These are phyloP conservation scores for Lentinus polychrous DNA, from an alignment of 1,284 basidiomycete genomes.

Conservation along the genomic window DNA sequence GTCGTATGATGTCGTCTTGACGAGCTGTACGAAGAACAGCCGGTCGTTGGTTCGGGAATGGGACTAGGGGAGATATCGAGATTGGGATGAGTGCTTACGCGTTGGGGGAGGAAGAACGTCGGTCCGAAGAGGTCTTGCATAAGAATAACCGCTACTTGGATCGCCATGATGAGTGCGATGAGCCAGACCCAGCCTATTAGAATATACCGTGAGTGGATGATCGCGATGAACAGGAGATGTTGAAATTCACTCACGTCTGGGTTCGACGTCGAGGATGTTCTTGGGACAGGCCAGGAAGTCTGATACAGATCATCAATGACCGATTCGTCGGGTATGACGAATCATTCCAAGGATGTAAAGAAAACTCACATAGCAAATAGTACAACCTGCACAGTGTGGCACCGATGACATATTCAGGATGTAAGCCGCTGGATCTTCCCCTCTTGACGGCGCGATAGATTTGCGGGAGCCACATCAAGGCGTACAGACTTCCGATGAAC, in stretches of 20 bases:
- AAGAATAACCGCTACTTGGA: slow-evolving; percentile 62
- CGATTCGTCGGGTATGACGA: no score
- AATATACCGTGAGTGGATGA: not conserved
- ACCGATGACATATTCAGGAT: slow-evolving; percentile 70
- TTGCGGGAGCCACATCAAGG: slow-evolving; percentile 78
- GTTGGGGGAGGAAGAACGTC: slow-evolving; percentile 71
- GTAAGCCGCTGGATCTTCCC: slow-evolving; percentile 64
- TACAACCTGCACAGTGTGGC: slow-evolving; percentile 67
- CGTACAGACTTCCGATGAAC: slow-evolving; percentile 68
- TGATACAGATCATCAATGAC: slow-evolving; percentile 24
- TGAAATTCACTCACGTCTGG: slow-evolving; percentile 42
- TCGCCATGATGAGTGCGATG: slow-evolving; percentile 53
- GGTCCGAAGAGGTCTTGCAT: slow-evolving; percentile 77
- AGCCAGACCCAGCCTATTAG: slow-evolving; percentile 58
- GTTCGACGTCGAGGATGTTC: slow-evolving; percentile 78
- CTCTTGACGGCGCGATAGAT: slow-evolving; percentile 71
- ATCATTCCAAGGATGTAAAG: not conserved
- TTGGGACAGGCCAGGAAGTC: slow-evolving; percentile 79
- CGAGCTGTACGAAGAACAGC: slow-evolving; percentile 42
- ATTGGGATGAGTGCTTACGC: slow-evolving; percentile 42
- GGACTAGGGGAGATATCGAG: slow-evolving; percentile 2
- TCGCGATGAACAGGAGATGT: not conserved
- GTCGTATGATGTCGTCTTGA: slow-evolving; percentile 62
- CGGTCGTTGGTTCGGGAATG: slow-evolving; percentile 1
- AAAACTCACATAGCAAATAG: slow-evolving; percentile 65